Conservation (phyloP, 1,139 yeast species). For the Pichia sp. region DNA sequence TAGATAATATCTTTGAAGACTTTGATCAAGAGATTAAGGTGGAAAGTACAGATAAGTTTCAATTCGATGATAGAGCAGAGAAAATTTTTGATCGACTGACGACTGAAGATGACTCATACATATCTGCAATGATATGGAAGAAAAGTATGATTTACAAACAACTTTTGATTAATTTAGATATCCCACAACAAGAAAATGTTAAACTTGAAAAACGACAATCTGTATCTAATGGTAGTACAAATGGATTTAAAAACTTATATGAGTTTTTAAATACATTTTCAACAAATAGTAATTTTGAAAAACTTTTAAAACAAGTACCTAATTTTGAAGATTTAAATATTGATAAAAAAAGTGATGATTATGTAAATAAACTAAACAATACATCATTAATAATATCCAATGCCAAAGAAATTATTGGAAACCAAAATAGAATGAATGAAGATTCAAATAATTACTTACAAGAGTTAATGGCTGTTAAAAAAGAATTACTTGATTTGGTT, state of each 20-base stretch:
- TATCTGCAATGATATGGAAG: conserved; percentile 28
- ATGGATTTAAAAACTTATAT: conserved; percentile 16
- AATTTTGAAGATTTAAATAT: conserved; percentile 17
- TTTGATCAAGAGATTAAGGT: conserved; percentile 7
- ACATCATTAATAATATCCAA: conserved; percentile 20
- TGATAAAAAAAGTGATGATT: conserved; percentile 7
- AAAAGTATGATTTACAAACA: conserved; percentile 27
- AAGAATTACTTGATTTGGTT: conserved; percentile 18
- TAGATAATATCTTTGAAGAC: conserved; percentile 10
- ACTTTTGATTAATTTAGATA: conserved; percentile 25
- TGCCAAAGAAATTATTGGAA: conserved; percentile 16
- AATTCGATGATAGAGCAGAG: conserved; percentile 22
- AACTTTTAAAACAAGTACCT: conserved; percentile 14
- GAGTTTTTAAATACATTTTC: conserved; percentile 6
- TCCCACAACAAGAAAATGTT: conserved; percentile 28
- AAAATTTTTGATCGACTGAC: conserved; percentile 21
- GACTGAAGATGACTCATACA: conserved; percentile 21
- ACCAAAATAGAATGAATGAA: conserved; percentile 5
- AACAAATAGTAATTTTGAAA: conserved; percentile 10
- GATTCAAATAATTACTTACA: conserved; percentile 10
- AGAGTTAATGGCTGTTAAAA: conserved; percentile 17
- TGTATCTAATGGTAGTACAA: background rate
- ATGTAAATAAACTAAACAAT: conserved; percentile 6
- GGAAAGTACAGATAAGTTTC: conserved; percentile 2
- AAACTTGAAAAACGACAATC: conserved; percentile 9